These are phyloP conservation scores for Stephania cephalantha DNA, from an alignment of 164 flowering plant genomes.

Conservation along the genomic window DNA sequence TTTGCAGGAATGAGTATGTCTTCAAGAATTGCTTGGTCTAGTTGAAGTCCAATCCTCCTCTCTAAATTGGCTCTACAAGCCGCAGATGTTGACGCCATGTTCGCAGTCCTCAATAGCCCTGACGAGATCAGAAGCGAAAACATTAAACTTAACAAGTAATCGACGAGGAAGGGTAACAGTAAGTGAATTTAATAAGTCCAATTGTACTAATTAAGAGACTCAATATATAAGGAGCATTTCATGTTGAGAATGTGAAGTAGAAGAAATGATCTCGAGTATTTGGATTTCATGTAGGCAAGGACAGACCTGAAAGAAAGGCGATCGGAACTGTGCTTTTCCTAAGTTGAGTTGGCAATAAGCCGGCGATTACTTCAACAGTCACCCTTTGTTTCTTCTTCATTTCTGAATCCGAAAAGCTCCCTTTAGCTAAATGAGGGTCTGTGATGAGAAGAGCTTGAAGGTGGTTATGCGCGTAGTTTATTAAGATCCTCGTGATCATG, in stretches of 20 bases:
- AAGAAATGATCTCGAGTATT: too few relatives aligned
- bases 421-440: slow-evolving; percentile 49
- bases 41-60: slow-evolving; percentile 77
- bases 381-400: slow-evolving; percentile 70
- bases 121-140: background rate
- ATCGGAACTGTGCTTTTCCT: slow-evolving; percentile 86
- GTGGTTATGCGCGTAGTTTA: slow-evolving; percentile 73
- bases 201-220: background rate
- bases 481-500: slow-evolving; percentile 59
- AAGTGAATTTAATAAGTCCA: background rate
- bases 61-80: slow-evolving; percentile 82
- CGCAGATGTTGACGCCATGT: slow-evolving; percentile 50
- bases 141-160: background rate
- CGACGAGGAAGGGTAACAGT: background rate
- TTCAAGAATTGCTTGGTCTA: slow-evolving; percentile 97
- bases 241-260: background rate
- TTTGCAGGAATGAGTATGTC: slow-evolving; percentile 83
- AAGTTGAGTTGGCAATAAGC: slow-evolving; percentile 74
- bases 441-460: slow-evolving; percentile 55
- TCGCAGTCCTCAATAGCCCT: slow-evolving; percentile 50
- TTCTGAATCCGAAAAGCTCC: slow-evolving; percentile 47
- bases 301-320: slow-evolving; percentile 79
- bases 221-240: background rate
- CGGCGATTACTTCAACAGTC: slow-evolving; percentile 62
- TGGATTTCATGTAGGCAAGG: background rate